Evolutionary conservation across 495 filamentous ascomycete genomes (phyloP).

Genomic region (Neurospora tetraspora): DNA sequence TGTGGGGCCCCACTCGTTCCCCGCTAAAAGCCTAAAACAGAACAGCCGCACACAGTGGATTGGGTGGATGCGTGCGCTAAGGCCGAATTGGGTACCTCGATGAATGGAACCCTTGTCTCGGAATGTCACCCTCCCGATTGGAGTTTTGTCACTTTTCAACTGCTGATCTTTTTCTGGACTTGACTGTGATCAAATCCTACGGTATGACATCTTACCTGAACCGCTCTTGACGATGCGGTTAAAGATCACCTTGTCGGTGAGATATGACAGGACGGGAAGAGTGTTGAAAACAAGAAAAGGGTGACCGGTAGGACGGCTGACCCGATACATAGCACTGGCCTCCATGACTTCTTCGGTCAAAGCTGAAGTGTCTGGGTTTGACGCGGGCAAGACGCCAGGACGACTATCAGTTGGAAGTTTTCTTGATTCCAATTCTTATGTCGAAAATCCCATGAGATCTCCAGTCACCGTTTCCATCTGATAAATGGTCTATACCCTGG

Average conservation of each 20-base stretch:
- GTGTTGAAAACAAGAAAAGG: not conserved
- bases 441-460: not conserved
- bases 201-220: not conserved
- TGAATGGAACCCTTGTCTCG: not conserved
- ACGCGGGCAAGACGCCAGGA: not conserved
- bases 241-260: not conserved
- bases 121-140: not conserved
- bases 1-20: not conserved
- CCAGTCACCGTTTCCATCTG: too few relatives aligned
- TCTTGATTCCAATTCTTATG: not conserved
- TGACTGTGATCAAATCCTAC: not conserved
- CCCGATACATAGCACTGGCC: not conserved
- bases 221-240: not conserved
- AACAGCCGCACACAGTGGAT: not conserved
- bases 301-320: not conserved
- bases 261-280: not conserved
- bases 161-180: not conserved
- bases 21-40: not conserved
- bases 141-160: not conserved
- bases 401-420: not conserved
- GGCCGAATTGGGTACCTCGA: not conserved
- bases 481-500: too few relatives aligned
- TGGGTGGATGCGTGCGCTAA: not conserved
- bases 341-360: not conserved
- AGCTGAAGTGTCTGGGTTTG: not conserved